Evolutionary conservation across 306 rosid species (phyloP).

Genomic region (Rosa persica): DNA sequence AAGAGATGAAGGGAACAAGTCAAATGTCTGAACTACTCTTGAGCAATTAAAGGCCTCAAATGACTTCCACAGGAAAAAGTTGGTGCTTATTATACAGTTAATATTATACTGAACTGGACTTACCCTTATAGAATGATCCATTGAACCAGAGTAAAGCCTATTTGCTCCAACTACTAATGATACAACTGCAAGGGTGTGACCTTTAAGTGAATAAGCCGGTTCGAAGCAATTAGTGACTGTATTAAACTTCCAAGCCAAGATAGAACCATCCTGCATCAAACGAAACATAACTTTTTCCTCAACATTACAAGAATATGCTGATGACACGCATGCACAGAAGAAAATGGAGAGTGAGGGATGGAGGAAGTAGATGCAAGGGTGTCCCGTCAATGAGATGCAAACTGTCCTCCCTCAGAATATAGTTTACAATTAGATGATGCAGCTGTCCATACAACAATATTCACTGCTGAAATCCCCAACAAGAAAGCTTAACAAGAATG

Average conservation of each 20-base stretch:
- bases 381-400: neutral
- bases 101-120: constrained; percentile 24
- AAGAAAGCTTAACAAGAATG: neutral
- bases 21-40: constrained; percentile 2
- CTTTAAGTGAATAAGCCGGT: constrained; percentile 82
- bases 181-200: constrained; percentile 79
- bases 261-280: constrained; percentile 78
- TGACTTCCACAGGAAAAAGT: neutral
- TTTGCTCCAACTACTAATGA: constrained; percentile 94
- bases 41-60: neutral
- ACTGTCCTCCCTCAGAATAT: constrained; percentile 7
- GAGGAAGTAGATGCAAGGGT: constrained; percentile 12
- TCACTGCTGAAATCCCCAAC: constrained; percentile 2
- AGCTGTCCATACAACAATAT: neutral
- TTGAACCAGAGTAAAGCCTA: constrained; percentile 95
- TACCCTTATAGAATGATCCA: constrained; percentile 86
- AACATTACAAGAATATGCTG: constrained; percentile 10
- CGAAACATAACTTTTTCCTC: constrained; percentile 17
- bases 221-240: constrained; percentile 67
- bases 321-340: constrained; percentile 1
- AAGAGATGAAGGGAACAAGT: constrained; percentile 5
- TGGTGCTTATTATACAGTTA: constrained; percentile 4
- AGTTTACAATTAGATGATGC: neutral
- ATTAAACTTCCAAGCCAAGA: constrained; percentile 88
- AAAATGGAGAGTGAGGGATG: neutral